A percentile compares a stretch with the other conserved stretches of the same genome.
Evolutionary conservation across 1,284 basidiomycete genomes (phyloP).

Genomic region (Athelia sp.): DNA sequence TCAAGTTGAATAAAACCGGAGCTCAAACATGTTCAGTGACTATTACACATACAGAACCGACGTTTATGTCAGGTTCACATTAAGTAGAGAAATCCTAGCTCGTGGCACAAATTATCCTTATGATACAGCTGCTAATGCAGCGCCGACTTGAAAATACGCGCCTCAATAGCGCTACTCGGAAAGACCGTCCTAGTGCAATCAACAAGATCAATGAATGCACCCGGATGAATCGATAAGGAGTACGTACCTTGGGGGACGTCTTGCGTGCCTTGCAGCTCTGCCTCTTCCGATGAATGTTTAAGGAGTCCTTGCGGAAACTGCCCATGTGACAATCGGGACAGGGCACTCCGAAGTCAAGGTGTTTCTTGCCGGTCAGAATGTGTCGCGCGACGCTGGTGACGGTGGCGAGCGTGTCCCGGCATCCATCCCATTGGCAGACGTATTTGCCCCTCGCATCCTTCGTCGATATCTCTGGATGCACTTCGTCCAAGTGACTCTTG

Average conservation of each 20-base stretch:
- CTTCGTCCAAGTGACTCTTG: background rate
- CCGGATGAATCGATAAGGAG: too few relatives aligned
- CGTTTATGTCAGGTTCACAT: too few relatives aligned
- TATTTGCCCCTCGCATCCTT: background rate
- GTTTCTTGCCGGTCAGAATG: slow-evolving; percentile 1
- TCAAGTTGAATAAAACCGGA: too few relatives aligned
- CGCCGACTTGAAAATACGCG: too few relatives aligned
- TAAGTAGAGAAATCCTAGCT: too few relatives aligned
- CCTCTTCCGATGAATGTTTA: background rate
- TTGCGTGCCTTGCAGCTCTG: slow-evolving; percentile 1
- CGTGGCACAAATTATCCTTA: too few relatives aligned
- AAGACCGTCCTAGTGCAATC: too few relatives aligned
- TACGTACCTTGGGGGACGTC: background rate
- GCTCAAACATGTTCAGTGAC: too few relatives aligned
- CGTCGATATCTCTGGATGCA: background rate
- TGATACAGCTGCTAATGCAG: too few relatives aligned
- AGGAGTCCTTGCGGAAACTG: background rate
- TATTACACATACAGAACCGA: too few relatives aligned
- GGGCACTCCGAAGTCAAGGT: background rate
- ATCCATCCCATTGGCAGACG: background rate
- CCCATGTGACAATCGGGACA: background rate
- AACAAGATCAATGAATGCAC: too few relatives aligned
- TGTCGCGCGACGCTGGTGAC: background rate
- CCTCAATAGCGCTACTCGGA: too few relatives aligned
- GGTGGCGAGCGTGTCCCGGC: background rate